Evolutionary conservation across 192 early-diverging fungal species (phyloP).

Genomic region (Gaertneriomyces semiglobifer): DNA sequence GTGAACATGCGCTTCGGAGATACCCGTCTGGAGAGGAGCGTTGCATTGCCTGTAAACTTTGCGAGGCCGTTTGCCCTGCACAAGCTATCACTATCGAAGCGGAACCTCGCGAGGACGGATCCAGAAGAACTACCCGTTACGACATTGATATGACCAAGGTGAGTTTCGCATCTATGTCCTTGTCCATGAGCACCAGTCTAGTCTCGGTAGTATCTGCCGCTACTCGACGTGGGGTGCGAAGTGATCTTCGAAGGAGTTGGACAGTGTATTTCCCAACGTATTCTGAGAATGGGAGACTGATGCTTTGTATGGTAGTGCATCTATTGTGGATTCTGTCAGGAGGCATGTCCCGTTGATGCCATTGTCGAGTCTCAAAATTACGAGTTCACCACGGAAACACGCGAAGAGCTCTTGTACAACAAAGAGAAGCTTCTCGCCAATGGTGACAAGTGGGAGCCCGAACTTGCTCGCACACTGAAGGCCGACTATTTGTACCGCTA

Average conservation of each 20-base stretch:
- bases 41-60: constrained; percentile 98
- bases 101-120: constrained; percentile 91
- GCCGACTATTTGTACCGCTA: constrained; percentile 51
- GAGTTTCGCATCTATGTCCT: constrained; percentile 13
- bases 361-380: constrained; percentile 96
- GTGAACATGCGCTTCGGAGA: constrained; percentile 92
- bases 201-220: too few relatives aligned
- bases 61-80: constrained; percentile 96
- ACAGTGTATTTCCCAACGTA: too few relatives aligned
- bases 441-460: constrained; percentile 95
- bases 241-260: too few relatives aligned
- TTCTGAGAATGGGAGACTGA: too few relatives aligned
- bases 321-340: constrained; percentile 97
- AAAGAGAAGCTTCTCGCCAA: constrained; percentile 93
- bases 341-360: constrained; percentile 94
- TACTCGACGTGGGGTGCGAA: too few relatives aligned
- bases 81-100: constrained; percentile 98
- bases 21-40: constrained; percentile 96
- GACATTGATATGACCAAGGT: constrained; percentile 99
- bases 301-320: constrained; percentile 38
- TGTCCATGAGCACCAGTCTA: too few relatives aligned
- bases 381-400: constrained; percentile 94
- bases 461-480: constrained; percentile 55
- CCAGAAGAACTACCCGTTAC: constrained; percentile 91
- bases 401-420: constrained; percentile 97